Conservation (phyloP, 306 rosid species). For the Canavalia gladiata region DNA sequence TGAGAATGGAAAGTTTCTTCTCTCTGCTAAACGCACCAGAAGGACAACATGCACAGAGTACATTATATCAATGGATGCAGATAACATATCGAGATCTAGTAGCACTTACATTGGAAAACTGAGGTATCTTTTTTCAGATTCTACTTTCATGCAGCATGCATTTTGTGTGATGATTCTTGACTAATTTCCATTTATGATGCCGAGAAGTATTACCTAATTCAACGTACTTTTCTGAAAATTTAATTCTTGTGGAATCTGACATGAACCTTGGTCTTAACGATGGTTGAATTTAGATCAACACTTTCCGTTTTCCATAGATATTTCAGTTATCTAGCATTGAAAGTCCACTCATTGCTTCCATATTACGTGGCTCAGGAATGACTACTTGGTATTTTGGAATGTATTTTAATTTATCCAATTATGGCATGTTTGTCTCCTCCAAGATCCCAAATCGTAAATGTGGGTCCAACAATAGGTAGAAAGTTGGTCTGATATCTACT, state of each 20-base stretch:
- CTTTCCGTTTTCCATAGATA: not conserved
- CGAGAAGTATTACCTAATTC: not conserved
- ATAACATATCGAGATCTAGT: constrained; percentile 86
- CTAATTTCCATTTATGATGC: not conserved
- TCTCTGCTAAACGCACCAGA: constrained; percentile 86
- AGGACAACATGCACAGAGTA: constrained; percentile 91
- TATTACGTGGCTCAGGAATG: not conserved
- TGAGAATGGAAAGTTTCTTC: constrained; percentile 94
- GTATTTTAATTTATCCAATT: not conserved
- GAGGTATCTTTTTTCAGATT: constrained; percentile 60
- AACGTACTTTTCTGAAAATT: not conserved
- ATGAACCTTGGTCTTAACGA: constrained; percentile 11
- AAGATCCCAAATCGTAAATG: not conserved
- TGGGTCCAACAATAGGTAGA: not conserved
- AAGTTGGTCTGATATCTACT: not conserved
- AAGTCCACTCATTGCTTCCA: not conserved
- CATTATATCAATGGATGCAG: constrained; percentile 83
- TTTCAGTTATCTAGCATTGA: not conserved
- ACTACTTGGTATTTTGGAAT: constrained; percentile 16
- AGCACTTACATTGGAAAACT: constrained; percentile 87
- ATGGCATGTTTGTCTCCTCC: constrained; percentile 7
- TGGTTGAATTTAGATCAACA: not conserved
- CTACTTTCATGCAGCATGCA: not conserved
- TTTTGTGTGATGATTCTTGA: not conserved
- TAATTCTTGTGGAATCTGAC: not conserved